Evolutionary conservation across 2,329 filamentous ascomycete genomes (phyloP).

Genomic region (Aspergillus sp.): DNA sequence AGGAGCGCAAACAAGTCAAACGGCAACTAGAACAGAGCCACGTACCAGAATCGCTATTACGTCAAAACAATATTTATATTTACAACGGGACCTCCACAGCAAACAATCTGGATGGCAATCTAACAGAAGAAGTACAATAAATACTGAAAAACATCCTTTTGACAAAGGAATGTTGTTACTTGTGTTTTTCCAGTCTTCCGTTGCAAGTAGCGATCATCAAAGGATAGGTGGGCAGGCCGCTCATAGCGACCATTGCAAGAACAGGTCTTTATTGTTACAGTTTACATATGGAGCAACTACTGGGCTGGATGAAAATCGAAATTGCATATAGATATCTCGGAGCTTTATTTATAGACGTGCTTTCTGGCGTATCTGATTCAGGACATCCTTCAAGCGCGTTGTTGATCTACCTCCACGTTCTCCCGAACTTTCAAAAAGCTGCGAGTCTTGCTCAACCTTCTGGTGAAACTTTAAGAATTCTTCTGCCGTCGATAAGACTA

Average conservation of each 20-base stretch:
- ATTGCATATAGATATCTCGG: background rate
- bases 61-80: background rate
- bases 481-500: conserved; percentile 59
- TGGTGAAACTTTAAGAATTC: conserved; percentile 65
- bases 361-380: conserved; percentile 43
- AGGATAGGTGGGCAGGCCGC: too few species aligned
- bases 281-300: too few species aligned
- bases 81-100: background rate
- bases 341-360: background rate
- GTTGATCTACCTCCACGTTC: conserved; percentile 57
- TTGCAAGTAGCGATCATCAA: too few species aligned
- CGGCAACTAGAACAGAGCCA: background rate
- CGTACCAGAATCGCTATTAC: background rate
- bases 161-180: too few species aligned
- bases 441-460: conserved; percentile 55
- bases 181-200: too few species aligned
- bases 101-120: background rate
- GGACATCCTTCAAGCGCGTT: conserved; percentile 55
- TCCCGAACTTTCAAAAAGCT: conserved; percentile 46
- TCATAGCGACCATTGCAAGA: too few species aligned
- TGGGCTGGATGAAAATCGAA: background rate
- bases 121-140: background rate
- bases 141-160: background rate
- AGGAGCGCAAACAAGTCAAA: conserved; percentile 24
- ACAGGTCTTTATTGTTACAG: too few species aligned